Evolutionary conservation across 495 filamentous ascomycete genomes (phyloP).

Genomic region (Cryomyces minteri): DNA sequence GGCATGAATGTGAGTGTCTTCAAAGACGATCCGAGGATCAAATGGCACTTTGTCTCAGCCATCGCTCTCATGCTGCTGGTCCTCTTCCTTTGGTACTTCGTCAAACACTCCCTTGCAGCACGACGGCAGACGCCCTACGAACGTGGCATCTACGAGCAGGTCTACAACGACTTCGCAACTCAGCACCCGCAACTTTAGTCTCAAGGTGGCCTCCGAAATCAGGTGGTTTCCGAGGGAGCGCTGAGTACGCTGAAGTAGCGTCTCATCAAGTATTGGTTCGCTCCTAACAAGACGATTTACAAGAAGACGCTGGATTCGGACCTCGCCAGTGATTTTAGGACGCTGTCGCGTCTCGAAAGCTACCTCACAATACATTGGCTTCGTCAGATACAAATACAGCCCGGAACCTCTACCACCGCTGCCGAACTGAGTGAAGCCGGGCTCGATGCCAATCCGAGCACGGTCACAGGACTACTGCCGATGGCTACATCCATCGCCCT

Average conservation of each 20-base stretch:
- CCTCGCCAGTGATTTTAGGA: slow-evolving; percentile 13
- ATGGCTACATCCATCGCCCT: too few species aligned
- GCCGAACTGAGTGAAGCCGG: too few species aligned
- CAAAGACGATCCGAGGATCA: slow-evolving; percentile 23
- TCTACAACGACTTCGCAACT: slow-evolving; percentile 28
- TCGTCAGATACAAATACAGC: slow-evolving; percentile 6
- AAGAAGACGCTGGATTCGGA: too few species aligned
- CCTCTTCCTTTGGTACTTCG: slow-evolving; percentile 26
- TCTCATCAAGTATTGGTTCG: slow-evolving; percentile 27
- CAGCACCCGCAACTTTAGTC: slow-evolving; percentile 30
- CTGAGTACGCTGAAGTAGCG: slow-evolving; percentile 26
- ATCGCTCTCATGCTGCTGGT: slow-evolving; percentile 28
- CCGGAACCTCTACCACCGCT: too few species aligned
- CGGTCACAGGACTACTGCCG: too few species aligned
- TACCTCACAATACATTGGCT: slow-evolving; percentile 27
- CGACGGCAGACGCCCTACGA: slow-evolving; percentile 27
- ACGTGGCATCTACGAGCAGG: slow-evolving; percentile 31
- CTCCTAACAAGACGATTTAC: slow-evolving; percentile 16
- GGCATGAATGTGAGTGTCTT: slow-evolving; percentile 31
- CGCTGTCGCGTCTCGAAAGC: slow-evolving; percentile 26
- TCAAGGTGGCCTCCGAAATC: slow-evolving; percentile 23
- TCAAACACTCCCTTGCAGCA: slow-evolving; percentile 29
- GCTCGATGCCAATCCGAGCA: too few species aligned
- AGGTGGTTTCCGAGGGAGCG: slow-evolving; percentile 19
- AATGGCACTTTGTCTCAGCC: slow-evolving; percentile 31